Conservation (phyloP, 208 protist species). For the Leishmania guyanensis region DNA sequence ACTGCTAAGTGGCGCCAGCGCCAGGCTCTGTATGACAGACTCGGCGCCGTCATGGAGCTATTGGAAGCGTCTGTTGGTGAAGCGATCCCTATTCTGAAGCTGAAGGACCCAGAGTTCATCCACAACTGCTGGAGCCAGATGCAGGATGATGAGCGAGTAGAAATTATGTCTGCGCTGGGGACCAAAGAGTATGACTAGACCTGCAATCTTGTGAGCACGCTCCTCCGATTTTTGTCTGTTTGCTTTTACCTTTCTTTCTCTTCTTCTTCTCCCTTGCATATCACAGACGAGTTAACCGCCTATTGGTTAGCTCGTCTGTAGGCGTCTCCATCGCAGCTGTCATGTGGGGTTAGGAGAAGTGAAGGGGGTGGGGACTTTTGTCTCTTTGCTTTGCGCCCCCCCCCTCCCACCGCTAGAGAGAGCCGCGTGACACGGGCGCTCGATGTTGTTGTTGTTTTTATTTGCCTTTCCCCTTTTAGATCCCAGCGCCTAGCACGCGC, state of each 20-base stretch:
- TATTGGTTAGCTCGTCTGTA: not conserved
- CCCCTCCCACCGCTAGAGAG: not conserved
- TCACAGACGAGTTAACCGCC: not conserved
- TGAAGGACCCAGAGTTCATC: slow-evolving; percentile 82
- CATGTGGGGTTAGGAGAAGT: not conserved
- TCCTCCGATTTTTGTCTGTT: not conserved
- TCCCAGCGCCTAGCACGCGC: not conserved
- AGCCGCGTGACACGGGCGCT: not conserved
- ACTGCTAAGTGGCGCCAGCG: slow-evolving; percentile 88
- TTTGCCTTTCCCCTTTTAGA: not conserved
- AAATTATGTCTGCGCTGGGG: slow-evolving; percentile 77
- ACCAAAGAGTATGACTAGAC: slow-evolving; percentile 29
- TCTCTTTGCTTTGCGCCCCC: not conserved
- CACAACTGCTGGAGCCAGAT: slow-evolving; percentile 81
- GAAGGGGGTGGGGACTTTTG: not conserved
- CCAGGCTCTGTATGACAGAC: slow-evolving; percentile 74
- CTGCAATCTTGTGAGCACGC: not conserved
- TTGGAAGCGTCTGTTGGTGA: slow-evolving; percentile 87
- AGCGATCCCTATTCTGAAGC: slow-evolving; percentile 80
- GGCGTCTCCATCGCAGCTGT: not conserved
- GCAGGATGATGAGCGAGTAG: slow-evolving; percentile 83
- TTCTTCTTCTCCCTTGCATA: not conserved
- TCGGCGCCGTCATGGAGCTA: slow-evolving; percentile 88
- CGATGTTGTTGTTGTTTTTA: not conserved
- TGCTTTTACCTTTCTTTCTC: not conserved